phyloP scores from a whole-genome alignment of 768 basidiomycete species.

The Amanita fuliginea region DNA sequence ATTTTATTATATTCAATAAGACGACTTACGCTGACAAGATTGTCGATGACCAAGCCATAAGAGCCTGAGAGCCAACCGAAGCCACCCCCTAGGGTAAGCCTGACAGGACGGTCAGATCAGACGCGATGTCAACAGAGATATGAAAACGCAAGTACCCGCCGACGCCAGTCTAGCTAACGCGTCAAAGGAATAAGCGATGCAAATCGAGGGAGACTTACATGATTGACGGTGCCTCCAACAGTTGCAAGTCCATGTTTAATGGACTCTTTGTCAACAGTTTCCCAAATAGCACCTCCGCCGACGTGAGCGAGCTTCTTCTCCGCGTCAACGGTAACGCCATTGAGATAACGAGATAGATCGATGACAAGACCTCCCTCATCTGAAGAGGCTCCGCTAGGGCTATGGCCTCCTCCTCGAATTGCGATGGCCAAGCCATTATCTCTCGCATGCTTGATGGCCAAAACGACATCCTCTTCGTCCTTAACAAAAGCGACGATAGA shows the following conservation, averaged over 20 bases:
- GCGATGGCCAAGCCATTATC: slow-evolving; percentile 26
- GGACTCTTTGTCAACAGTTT: slow-evolving; percentile 30
- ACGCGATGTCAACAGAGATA: too few species aligned
- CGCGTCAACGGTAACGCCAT: slow-evolving; percentile 25
- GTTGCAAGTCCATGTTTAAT: slow-evolving; percentile 35
- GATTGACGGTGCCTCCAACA: slow-evolving; percentile 37
- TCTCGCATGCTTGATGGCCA: slow-evolving; percentile 24
- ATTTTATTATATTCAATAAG: too few species aligned
- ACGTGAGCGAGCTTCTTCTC: slow-evolving; percentile 27
- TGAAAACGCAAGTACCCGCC: slow-evolving; percentile 25
- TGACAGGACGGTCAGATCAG: slow-evolving; percentile 10
- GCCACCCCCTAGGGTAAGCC: slow-evolving; percentile 42
- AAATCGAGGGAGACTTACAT: slow-evolving; percentile 23
- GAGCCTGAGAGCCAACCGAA: slow-evolving; percentile 38
- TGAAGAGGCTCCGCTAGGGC: slow-evolving; percentile 30
- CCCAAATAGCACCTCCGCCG: slow-evolving; percentile 37
- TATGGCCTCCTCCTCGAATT: slow-evolving; percentile 40
- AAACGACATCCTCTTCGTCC: slow-evolving; percentile 26
- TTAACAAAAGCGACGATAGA: slow-evolving; percentile 32
- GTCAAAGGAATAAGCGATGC: background rate
- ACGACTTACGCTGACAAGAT: too few species aligned
- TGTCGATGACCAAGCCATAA: slow-evolving; percentile 18
- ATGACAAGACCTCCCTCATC: slow-evolving; percentile 36
- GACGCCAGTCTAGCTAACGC: slow-evolving; percentile 29
- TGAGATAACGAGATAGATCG: slow-evolving; percentile 33